phyloP scores from a whole-genome alignment of 345 rosid genomes.

The Hypericum androsaemum region DNA sequence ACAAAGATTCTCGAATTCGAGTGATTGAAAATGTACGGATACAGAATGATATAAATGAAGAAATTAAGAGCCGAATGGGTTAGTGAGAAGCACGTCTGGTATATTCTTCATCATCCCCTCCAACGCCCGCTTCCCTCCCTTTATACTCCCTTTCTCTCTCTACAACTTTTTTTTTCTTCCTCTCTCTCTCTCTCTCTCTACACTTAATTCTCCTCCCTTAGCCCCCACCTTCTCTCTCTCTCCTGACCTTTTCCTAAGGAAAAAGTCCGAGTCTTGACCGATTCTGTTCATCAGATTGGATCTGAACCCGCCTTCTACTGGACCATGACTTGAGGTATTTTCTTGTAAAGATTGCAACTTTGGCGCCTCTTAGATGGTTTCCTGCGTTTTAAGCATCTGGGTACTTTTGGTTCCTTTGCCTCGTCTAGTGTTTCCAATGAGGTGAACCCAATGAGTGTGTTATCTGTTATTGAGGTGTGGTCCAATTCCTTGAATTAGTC shows the following conservation, averaged over 20 bases:
- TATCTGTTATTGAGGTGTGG: background rate
- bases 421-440: constrained; percentile 11
- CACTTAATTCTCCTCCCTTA: constrained; percentile 10
- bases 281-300: constrained; percentile 34
- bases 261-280: constrained; percentile 6
- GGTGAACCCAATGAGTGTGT: constrained; percentile 2
- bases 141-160: background rate
- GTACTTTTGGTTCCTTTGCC: constrained; percentile 4
- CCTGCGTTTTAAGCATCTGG: no score
- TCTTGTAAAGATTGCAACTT: background rate
- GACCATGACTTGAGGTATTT: constrained; percentile 27
- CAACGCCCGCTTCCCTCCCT: constrained; percentile 22
- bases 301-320: constrained; percentile 33
- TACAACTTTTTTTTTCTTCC: no score
- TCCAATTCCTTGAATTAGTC: background rate
- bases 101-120: constrained; percentile 45
- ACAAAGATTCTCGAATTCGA: no score
- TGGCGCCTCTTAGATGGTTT: constrained; percentile 1
- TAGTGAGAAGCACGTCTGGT: constrained; percentile 98
- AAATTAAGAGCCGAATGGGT: no score
- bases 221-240: constrained; percentile 13
- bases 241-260: constrained; percentile 14
- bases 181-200: constrained; percentile 9
- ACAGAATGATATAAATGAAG: no score
- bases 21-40: no score